These are phyloP conservation scores for Hypoxylon sp. DNA, from an alignment of 2,329 filamentous ascomycete species.

Conservation along the genomic window DNA sequence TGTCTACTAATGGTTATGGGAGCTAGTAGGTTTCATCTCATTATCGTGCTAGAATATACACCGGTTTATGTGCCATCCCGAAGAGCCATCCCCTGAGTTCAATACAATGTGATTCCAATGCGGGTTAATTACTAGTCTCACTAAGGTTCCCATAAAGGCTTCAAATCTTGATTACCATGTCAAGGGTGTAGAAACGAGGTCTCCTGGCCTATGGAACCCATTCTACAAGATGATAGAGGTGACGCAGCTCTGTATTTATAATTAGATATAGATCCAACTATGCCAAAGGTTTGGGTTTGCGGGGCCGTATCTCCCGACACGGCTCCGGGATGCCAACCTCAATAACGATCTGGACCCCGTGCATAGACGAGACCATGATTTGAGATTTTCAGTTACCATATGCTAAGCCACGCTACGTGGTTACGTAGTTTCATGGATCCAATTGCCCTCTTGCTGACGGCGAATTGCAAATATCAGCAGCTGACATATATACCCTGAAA, in stretches of 20 bases:
- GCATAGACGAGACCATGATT: background rate
- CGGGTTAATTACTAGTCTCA: background rate
- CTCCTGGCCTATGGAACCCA: background rate
- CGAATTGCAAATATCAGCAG: background rate
- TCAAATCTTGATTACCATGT: background rate
- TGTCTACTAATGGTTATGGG: background rate
- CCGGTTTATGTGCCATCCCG: background rate
- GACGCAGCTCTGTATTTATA: conserved; percentile 11
- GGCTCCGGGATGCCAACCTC: background rate
- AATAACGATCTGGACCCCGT: background rate
- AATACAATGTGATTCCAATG: background rate
- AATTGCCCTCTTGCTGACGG: background rate
- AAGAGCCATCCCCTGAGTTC: background rate
- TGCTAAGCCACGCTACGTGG: conserved; percentile 9
- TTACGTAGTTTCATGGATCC: background rate
- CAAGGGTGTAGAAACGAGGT: conserved; percentile 1
- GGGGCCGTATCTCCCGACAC: background rate
- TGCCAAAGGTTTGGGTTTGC: background rate
- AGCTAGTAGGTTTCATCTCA: background rate
- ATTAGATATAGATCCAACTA: background rate
- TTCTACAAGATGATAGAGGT: conserved; percentile 3
- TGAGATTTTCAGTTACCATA: background rate
- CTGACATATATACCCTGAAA: conserved; percentile 1
- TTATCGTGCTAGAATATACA: background rate
- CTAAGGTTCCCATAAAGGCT: background rate